Evolutionary conservation across 2,329 filamentous ascomycete genomes (phyloP).

Genomic region (Westerdykella aurantiaca): DNA sequence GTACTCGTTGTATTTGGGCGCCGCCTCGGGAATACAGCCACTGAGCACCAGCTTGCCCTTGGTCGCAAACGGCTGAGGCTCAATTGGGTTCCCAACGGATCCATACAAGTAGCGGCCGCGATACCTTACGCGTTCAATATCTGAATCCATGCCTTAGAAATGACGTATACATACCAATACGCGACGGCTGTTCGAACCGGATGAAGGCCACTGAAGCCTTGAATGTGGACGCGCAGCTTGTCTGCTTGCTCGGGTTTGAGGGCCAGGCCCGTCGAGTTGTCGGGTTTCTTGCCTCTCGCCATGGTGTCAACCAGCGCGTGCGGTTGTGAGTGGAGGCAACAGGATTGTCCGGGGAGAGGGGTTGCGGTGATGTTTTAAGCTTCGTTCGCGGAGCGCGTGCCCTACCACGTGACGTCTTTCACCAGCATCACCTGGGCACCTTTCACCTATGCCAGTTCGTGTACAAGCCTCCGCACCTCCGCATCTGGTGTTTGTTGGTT

Average conservation of each 20-base stretch:
- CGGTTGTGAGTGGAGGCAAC: too few relatives aligned
- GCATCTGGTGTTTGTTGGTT: too few relatives aligned
- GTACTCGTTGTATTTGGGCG: slow-evolving; percentile 8
- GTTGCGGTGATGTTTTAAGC: too few relatives aligned
- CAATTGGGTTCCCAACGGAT: slow-evolving; percentile 12
- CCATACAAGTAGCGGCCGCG: slow-evolving; percentile 28
- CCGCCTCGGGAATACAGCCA: slow-evolving; percentile 4
- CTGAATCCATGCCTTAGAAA: too few relatives aligned
- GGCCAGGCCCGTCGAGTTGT: background rate
- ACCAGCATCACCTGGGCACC: too few relatives aligned
- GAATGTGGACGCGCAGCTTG: slow-evolving; percentile 20
- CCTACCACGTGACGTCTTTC: too few relatives aligned
- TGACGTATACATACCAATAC: slow-evolving; percentile 10
- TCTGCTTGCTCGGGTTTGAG: slow-evolving; percentile 4
- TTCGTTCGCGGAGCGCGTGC: too few relatives aligned
- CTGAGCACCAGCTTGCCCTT: slow-evolving; percentile 13
- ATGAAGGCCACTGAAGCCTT: slow-evolving; percentile 16
- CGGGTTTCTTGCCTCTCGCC: too few relatives aligned
- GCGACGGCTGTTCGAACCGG: slow-evolving; percentile 15
- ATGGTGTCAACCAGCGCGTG: too few relatives aligned
- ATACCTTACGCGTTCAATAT: slow-evolving; percentile 5
- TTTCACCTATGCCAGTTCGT: too few relatives aligned
- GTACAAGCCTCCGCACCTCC: too few relatives aligned
- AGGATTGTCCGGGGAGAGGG: too few relatives aligned
- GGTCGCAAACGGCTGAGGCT: slow-evolving; percentile 16